Evolutionary conservation across 352 stramenopile genomes (phyloP).

Genomic region (Plasmopara viticola): DNA sequence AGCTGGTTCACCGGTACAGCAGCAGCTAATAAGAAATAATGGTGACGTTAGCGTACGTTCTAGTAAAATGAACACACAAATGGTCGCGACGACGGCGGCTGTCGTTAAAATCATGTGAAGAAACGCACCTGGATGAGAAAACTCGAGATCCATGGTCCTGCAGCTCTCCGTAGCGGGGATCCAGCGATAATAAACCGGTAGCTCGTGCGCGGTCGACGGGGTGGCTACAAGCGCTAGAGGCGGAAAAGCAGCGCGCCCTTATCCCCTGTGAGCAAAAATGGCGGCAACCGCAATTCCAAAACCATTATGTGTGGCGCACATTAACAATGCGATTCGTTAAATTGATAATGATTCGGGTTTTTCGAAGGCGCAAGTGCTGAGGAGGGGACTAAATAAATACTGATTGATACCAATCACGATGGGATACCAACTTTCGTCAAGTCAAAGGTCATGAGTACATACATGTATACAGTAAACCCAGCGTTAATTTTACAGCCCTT

Average conservation of each 20-base stretch:
- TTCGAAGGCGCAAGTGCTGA: too few species aligned
- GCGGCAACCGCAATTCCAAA: constrained; percentile 8
- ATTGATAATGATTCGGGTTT: constrained; percentile 15
- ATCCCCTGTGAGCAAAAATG: constrained; percentile 25
- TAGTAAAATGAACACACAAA: constrained; percentile 4
- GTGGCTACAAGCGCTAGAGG: background rate
- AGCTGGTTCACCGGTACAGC: constrained; percentile 2
- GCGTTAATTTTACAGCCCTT: too few species aligned
- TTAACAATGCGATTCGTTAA: constrained; percentile 53
- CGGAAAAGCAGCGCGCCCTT: constrained; percentile 4
- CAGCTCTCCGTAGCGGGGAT: background rate
- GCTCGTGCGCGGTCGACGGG: background rate
- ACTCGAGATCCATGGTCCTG: constrained; percentile 13
- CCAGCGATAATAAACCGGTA: background rate
- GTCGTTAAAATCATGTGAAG: background rate
- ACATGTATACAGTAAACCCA: too few species aligned
- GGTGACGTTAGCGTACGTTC: constrained; percentile 1
- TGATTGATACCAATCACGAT: too few species aligned
- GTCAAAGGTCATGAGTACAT: too few species aligned
- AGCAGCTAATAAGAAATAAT: constrained; percentile 2
- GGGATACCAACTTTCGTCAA: too few species aligned
- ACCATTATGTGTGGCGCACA: constrained; percentile 12
- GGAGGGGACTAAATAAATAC: too few species aligned
- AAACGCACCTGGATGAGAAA: constrained; percentile 10
- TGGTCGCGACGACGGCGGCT: constrained; percentile 4